Evolutionary conservation across 1,139 yeast genomes (phyloP).

Genomic region (Yamadazyma dushanensis): DNA sequence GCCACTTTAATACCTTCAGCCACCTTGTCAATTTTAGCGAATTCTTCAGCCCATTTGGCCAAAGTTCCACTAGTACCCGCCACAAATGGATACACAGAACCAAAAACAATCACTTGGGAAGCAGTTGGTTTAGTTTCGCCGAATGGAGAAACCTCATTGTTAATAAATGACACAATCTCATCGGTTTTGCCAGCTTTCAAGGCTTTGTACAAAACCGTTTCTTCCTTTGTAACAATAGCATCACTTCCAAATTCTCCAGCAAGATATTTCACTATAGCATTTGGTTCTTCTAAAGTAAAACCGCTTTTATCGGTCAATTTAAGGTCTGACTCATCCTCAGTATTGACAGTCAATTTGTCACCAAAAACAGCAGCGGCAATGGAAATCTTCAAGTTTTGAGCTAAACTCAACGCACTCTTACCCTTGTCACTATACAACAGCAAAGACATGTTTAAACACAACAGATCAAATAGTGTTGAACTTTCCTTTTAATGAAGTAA

Average conservation of each 20-base stretch:
- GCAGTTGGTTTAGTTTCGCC: conserved; percentile 26
- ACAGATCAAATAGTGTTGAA: neutral
- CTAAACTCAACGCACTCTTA: conserved; percentile 39
- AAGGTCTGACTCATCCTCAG: conserved; percentile 37
- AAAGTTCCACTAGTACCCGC: conserved; percentile 14
- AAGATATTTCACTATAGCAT: conserved; percentile 77
- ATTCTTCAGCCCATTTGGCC: conserved; percentile 44
- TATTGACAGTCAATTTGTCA: conserved; percentile 28
- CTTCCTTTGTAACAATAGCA: conserved; percentile 28
- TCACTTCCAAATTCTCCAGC: conserved; percentile 44
- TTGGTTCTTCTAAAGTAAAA: conserved; percentile 68
- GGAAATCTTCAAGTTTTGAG: conserved; percentile 60
- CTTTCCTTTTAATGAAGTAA: neutral
- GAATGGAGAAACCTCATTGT: conserved; percentile 15
- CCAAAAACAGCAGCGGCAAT: conserved; percentile 47
- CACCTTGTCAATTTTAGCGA: conserved; percentile 36
- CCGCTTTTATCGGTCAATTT: conserved; percentile 33
- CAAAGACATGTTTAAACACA: conserved; percentile 16
- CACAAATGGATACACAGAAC: conserved; percentile 41
- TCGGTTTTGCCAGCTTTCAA: conserved; percentile 30
- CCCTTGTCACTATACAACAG: conserved; percentile 45
- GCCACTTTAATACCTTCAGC: conserved; percentile 40
- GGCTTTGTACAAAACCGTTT: conserved; percentile 31
- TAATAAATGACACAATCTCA: conserved; percentile 17
- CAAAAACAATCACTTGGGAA: conserved; percentile 47